phyloP scores from a whole-genome alignment of 2,329 filamentous ascomycete species.

The Cadophora gregata region DNA sequence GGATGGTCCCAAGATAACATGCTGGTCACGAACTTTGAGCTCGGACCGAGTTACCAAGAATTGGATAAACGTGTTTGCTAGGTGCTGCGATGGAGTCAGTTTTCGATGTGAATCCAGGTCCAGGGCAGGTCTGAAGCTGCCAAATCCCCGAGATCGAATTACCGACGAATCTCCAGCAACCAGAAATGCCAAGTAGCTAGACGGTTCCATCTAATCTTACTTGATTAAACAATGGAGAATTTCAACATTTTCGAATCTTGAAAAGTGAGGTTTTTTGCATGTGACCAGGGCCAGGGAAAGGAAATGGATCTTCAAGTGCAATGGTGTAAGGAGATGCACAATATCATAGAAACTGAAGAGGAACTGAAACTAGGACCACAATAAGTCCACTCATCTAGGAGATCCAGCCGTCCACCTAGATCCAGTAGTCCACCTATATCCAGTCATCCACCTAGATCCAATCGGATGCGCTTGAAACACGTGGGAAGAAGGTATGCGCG shows the following conservation, averaged over 20 bases:
- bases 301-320: neutral
- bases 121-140: neutral
- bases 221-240: neutral
- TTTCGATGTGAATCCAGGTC: neutral
- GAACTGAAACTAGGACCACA: neutral
- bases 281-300: neutral
- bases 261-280: neutral
- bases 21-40: neutral
- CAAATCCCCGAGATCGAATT: constrained; percentile 1
- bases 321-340: constrained; percentile 15
- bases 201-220: constrained; percentile 11
- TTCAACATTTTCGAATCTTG: neutral
- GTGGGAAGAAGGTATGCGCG: constrained; percentile 1
- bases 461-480: constrained; percentile 11
- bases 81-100: neutral
- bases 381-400: neutral
- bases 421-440: no score
- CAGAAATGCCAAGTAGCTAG: constrained; percentile 6
- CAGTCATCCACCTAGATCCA: constrained; percentile 4
- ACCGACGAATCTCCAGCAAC: neutral
- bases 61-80: neutral
- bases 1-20: neutral
- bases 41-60: neutral
- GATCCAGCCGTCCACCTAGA: neutral
- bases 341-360: constrained; percentile 5